phyloP scores from a whole-genome alignment of 306 rosid genomes.

The Hippophae rhamnoides region DNA sequence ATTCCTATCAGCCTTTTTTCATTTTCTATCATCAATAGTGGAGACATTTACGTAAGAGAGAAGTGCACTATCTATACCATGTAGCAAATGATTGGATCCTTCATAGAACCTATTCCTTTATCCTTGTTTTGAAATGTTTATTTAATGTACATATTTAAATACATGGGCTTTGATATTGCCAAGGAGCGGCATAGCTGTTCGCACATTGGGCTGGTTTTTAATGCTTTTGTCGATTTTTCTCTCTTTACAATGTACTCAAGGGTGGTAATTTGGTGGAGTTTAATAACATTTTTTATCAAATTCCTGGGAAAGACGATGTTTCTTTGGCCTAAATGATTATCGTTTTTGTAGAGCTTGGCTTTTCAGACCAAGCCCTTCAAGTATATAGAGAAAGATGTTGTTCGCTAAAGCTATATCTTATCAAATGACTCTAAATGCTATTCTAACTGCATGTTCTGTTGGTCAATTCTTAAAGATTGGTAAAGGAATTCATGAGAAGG shows the following conservation, averaged over 20 bases:
- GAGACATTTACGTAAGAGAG: conserved; percentile 89
- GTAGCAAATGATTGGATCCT: conserved; percentile 8
- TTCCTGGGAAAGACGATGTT: too few species aligned
- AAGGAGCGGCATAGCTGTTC: conserved; percentile 99
- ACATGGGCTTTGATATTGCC: conserved; percentile 98
- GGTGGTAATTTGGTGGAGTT: conserved; percentile 13
- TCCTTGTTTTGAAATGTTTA: conserved; percentile 10
- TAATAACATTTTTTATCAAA: too few species aligned
- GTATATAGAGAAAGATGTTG: too few species aligned
- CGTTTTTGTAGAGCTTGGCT: conserved; percentile 71
- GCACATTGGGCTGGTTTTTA: conserved; percentile 90
- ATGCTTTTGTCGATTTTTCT: conserved; percentile 87
- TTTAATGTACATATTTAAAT: conserved; percentile 67
- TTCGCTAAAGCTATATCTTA: conserved; percentile 34
- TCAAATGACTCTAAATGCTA: conserved; percentile 30
- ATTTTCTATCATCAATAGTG: conserved; percentile 90
- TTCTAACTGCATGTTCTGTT: conserved; percentile 41
- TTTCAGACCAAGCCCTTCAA: too few species aligned
- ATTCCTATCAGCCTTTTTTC: conserved; percentile 80
- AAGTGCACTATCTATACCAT: conserved; percentile 10
- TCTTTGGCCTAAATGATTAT: conserved; percentile 62
- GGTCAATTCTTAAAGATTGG: conserved; percentile 34
- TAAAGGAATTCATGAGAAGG: conserved; percentile 58
- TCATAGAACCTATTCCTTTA: conserved; percentile 10
- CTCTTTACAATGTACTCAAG: conserved; percentile 9